Evolutionary conservation across 2,329 filamentous ascomycete species (phyloP).

Genomic region (Xylariaceae sp.): DNA sequence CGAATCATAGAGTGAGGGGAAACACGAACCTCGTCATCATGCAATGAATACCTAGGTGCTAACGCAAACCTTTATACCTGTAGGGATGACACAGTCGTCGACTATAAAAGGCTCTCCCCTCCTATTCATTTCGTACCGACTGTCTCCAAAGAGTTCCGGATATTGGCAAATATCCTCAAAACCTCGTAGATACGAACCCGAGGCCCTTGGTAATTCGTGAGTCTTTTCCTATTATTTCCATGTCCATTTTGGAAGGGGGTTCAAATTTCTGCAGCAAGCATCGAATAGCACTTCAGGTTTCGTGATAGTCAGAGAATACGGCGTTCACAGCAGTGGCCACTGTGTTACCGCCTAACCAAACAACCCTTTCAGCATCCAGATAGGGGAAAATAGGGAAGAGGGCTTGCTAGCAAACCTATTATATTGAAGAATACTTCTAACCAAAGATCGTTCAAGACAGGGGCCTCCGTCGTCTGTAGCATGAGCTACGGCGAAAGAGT

Average conservation of each 20-base stretch:
- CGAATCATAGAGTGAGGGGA: background rate
- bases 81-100: conserved; percentile 18
- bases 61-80: conserved; percentile 11
- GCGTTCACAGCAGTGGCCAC: conserved; percentile 23
- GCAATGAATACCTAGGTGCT: conserved; percentile 16
- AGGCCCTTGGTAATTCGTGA: conserved; percentile 21
- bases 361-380: no score
- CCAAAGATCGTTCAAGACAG: conserved; percentile 17
- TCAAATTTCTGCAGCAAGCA: conserved; percentile 22
- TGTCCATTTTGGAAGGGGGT: conserved; percentile 7
- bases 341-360: conserved; percentile 41
- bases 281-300: conserved; percentile 19
- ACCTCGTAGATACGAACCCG: conserved; percentile 28
- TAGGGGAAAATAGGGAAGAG: background rate
- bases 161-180: conserved; percentile 21
- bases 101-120: conserved; percentile 6
- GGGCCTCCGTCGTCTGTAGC: conserved; percentile 2
- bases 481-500: conserved; percentile 47
- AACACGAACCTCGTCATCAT: conserved; percentile 12
- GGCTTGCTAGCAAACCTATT: conserved; percentile 4
- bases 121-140: background rate
- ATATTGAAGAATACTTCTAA: conserved; percentile 22
- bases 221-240: conserved; percentile 13
- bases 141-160: conserved; percentile 20
- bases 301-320: conserved; percentile 30